Evolutionary conservation across 192 early-diverging fungal genomes (phyloP).

Genomic region (Coemansia nantahalensis): DNA sequence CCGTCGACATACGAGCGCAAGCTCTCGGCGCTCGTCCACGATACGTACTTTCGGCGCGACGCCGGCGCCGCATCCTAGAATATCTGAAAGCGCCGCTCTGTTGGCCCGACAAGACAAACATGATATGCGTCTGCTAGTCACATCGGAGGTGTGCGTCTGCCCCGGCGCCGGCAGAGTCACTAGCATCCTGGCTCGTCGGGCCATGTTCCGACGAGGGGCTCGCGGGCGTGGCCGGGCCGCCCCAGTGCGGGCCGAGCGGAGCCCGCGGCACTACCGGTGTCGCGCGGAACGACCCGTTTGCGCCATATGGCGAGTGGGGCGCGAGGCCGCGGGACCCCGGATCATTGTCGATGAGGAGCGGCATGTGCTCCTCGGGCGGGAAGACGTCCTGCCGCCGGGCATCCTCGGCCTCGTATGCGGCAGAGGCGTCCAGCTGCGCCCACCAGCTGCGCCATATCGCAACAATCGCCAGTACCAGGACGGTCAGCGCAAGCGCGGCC

Average conservation of each 20-base stretch:
- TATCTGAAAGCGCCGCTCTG: no score
- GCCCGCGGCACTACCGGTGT: constrained; percentile 2
- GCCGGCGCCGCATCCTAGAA: no score
- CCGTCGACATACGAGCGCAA: constrained; percentile 71
- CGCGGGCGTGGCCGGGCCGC: constrained; percentile 1
- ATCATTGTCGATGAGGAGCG: constrained; percentile 51
- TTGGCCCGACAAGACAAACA: no score
- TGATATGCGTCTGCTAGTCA: no score
- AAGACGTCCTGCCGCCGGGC: constrained; percentile 16
- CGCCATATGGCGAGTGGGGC: not conserved
- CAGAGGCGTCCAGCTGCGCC: constrained; percentile 1
- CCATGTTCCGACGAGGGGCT: constrained; percentile 7
- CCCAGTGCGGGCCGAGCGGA: not conserved
- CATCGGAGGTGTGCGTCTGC: no score
- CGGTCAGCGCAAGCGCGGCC: constrained; percentile 16
- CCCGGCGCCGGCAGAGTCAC: no score
- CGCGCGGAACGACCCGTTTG: not conserved
- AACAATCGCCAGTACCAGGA: constrained; percentile 21
- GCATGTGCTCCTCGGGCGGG: constrained; percentile 22
- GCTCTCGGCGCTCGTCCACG: constrained; percentile 42
- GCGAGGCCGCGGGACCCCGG: constrained; percentile 14
- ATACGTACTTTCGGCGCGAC: not conserved
- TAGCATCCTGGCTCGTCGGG: constrained; percentile 44
- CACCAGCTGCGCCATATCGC: constrained; percentile 34
- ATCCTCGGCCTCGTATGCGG: not conserved